phyloP scores from a whole-genome alignment of 441 rosid genomes.

The Cnidoscolus chayamansa region DNA sequence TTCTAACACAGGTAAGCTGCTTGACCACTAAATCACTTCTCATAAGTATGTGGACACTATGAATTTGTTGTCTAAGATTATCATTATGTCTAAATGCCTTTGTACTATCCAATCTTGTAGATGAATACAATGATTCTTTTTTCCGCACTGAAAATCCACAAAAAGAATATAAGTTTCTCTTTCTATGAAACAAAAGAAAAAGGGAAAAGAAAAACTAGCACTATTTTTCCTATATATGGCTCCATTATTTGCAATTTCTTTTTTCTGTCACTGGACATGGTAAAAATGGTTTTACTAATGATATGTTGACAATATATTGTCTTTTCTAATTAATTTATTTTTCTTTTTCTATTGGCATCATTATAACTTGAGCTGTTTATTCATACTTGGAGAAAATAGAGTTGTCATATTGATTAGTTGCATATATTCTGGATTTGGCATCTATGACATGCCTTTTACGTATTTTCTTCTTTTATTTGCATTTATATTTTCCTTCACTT shows the following conservation, averaged over 20 bases:
- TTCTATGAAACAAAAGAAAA: too few relatives aligned
- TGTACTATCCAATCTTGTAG: neutral
- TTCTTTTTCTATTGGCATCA: neutral
- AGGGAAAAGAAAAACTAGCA: neutral
- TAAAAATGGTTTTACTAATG: neutral
- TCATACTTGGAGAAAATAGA: neutral
- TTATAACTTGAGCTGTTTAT: neutral
- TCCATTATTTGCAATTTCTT: neutral
- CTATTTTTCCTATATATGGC: neutral
- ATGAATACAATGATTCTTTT: too few relatives aligned
- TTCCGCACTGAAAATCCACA: too few relatives aligned
- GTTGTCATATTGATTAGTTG: neutral
- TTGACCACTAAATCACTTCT: conserved; percentile 14
- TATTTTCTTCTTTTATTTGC: neutral
- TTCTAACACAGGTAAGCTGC: conserved; percentile 49
- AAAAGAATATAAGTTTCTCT: too few relatives aligned
- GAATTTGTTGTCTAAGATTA: neutral
- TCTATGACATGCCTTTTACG: neutral
- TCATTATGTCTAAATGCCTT: neutral
- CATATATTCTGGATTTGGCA: neutral
- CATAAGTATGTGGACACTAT: neutral
- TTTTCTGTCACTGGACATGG: neutral
- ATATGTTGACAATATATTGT: neutral
- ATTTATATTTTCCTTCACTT: neutral
- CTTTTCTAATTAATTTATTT: neutral